A percentile compares a stretch with the other conserved stretches of the same genome.
Conservation (phyloP, 257 asterid species). For the Nicotiana noctiflora region DNA sequence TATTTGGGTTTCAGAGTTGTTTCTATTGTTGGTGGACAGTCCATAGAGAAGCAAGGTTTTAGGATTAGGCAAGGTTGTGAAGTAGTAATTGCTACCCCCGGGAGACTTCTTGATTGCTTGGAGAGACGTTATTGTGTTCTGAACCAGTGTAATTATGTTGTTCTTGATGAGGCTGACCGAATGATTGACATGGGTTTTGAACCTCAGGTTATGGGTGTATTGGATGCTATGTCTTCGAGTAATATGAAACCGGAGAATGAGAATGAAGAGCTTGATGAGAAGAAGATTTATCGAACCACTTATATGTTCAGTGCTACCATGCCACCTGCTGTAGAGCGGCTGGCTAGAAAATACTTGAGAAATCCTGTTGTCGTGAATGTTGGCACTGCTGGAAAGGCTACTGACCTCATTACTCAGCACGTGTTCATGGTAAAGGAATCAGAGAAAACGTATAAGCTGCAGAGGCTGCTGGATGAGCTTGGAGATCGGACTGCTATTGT, state of each 20-base stretch:
- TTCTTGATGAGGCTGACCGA: slow-evolving; percentile 32
- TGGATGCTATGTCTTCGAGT: slow-evolving; percentile 63
- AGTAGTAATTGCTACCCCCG: slow-evolving; percentile 31
- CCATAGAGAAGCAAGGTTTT: slow-evolving; percentile 46
- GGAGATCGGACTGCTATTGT: slow-evolving; percentile 58
- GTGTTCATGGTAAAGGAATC: slow-evolving; percentile 49
- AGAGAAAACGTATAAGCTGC: slow-evolving; percentile 43
- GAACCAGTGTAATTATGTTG: slow-evolving; percentile 30
- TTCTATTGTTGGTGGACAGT: slow-evolving; percentile 51
- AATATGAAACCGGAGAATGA: slow-evolving; percentile 58
- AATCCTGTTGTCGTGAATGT: slow-evolving; percentile 56
- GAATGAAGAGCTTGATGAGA: slow-evolving; percentile 57
- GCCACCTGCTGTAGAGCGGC: slow-evolving; percentile 60
- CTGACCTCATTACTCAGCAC: slow-evolving; percentile 44
- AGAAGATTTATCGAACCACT: slow-evolving; percentile 48
- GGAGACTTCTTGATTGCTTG: slow-evolving; percentile 27
- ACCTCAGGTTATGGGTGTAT: slow-evolving; percentile 35
- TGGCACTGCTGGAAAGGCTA: slow-evolving; percentile 60
- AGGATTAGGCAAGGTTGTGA: slow-evolving; percentile 32
- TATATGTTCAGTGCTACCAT: slow-evolving; percentile 61
- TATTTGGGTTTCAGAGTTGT: slow-evolving; percentile 48
- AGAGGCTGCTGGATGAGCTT: slow-evolving; percentile 42
- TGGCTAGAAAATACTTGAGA: slow-evolving; percentile 51
- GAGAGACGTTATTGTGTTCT: slow-evolving; percentile 27
- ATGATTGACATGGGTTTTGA: slow-evolving; percentile 32